Base-by-base conservation (phyloP, 2,329 filamentous ascomycete species). In the Beauveria bassiana region DNA sequence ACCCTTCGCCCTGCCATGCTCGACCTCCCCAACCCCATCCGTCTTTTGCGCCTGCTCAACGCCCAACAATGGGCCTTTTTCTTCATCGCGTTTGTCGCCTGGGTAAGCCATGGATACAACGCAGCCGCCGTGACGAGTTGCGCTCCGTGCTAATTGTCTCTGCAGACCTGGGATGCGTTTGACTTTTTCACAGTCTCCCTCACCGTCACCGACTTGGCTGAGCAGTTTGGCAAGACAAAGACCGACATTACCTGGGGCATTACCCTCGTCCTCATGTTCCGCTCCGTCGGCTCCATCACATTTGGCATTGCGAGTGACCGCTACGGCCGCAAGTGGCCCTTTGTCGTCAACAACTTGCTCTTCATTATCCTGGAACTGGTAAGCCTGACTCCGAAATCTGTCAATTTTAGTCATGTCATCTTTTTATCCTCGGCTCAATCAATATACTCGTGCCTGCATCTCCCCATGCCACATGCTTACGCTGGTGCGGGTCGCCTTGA, bases 291-390 rank as follows among this genome's bases (percentile, higher is more conserved):
- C 0, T 79, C 81, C 5, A 72, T 83, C 49, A 22, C 78, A 10
- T 85, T 85, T 59, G 83, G 83, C 64, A 75, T 84, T 28, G 79
- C 79, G 0, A 74, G 78, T 22, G 83, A 86, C 71, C 76, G 81
- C 42, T 86, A 82, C 65, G 83, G 83, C 5, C 74, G 83, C 53
- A 85, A 84, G 69, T 90, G 88, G 86, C 88, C 88, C 1, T 91
- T 92, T 76, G 80, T 92, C 16, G 69, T 88, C 63, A 92, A 92
- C 74, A 89, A 91, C 73, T 63, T 90, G 24, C 77, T 93, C 22
- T 85, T 93, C 62, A 87, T 90, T 43, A 71, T 86, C 6, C 78
- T 93, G 10, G 88, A 93, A 72, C 78, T 92, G 68, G 87, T 87
- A 68, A 74, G 78, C 49, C 34, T 14, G 40, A 16, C 26, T 28